These are phyloP conservation scores for Kazachstania sp. DNA, from an alignment of 1,139 yeast genomes.

Conservation along the genomic window DNA sequence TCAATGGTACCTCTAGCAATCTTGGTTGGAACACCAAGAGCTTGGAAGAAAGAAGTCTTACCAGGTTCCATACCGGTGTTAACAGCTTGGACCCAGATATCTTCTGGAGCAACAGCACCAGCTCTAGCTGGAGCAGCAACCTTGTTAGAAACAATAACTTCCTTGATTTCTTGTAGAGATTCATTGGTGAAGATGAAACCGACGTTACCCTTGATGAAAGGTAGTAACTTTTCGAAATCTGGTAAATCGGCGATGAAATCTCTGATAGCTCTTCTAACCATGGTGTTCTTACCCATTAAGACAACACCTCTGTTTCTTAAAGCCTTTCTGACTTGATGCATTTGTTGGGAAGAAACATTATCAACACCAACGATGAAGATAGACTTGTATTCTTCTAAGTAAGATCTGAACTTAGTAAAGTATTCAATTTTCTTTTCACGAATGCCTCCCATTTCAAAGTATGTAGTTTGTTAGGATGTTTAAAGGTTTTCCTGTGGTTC, in stretches of 20 bases:
- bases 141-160: constrained; percentile 76
- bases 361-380: constrained; percentile 98
- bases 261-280: constrained; percentile 99
- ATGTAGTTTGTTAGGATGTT: constrained; percentile 74
- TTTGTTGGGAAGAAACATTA: constrained; percentile 99
- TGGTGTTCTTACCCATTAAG: constrained; percentile 99
- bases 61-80: constrained; percentile 99
- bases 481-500: constrained; percentile 47
- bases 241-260: constrained; percentile 91
- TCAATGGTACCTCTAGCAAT: constrained; percentile 99
- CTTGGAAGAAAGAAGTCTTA: constrained; percentile 99
- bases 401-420: constrained; percentile 90
- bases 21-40: constrained; percentile 99
- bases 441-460: constrained; percentile 99
- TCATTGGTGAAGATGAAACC: constrained; percentile 99
- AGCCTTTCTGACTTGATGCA: constrained; percentile 98
- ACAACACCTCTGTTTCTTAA: constrained; percentile 93
- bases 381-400: constrained; percentile 94
- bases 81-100: constrained; percentile 97
- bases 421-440: constrained; percentile 96
- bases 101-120: constrained; percentile 98
- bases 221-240: constrained; percentile 90
- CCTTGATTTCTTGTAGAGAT: constrained; percentile 90
- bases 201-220: constrained; percentile 93
- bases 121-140: constrained; percentile 99